Evolutionary conservation across 306 rosid species (phyloP), one percentile per base, ranked within the genome.

Genomic region (Pterocarpus santalinus): DNA sequence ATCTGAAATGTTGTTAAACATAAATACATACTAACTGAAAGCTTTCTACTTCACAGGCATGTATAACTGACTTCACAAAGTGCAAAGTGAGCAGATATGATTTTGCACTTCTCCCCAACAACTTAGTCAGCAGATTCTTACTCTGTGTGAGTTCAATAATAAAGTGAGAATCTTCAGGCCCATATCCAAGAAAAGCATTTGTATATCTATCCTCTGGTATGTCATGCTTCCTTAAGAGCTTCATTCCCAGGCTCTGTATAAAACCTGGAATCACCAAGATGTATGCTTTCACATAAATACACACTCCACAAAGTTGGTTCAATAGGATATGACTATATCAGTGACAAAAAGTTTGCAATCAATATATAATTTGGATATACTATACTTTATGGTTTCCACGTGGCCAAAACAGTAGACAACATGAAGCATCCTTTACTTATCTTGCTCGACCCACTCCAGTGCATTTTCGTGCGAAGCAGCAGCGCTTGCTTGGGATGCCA

Each of bases 221-320:
- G 90, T 96, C 99, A 67, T 97, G 94, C 82, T 90, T 96, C 73
- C 98, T 83, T 72, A 96, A 91, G 65, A 96, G 93, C 90, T 96
- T 96, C 98, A 96, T 96, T 80, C 98, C 97, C 13, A 94, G 86
- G 82, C 99, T 96, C 98, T 0, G 98, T 94, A 85, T 95, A 95
- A 84, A 96, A 96, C 88, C 99, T 96, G 88, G 81, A 88, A 74
- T 55, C 77, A 87, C 62, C 86, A 87, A 71, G 53, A 55, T 80
- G 52, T 39, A 64, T 30, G 58, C 55, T 49, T 39, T 7, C 17
- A 38, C 12, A 65, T 64, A 75, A 79, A 63, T 17, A 74, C 3
- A 16, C 71, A 61, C 9, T 62, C 39, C 60, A 17, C 73, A 63
- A 32, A 49, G 47, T 60, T 43, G 61, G 63, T 57, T 62, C 39